A percentile compares a stretch with the other conserved stretches of the same genome.
These are phyloP conservation scores for Lipomyces chichibuensis DNA, from an alignment of 805 yeast genomes.

Conservation along the genomic window DNA sequence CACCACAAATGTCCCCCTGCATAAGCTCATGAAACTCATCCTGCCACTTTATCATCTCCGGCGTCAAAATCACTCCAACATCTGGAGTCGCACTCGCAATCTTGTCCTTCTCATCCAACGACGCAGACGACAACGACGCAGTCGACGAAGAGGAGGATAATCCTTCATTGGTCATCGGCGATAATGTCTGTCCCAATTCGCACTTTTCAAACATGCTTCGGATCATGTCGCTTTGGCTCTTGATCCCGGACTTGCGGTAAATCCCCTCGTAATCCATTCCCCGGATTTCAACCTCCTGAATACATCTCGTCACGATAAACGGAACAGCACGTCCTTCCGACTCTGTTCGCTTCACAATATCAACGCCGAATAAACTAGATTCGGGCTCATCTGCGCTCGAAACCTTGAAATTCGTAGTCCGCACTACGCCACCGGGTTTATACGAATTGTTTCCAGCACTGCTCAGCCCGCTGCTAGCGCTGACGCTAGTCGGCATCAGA, in stretches of 20 bases:
- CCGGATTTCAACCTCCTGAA: constrained; percentile 73
- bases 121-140: constrained; percentile 2
- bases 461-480: constrained; percentile 37
- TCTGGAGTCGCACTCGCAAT: background rate
- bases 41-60: constrained; percentile 16
- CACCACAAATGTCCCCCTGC: constrained; percentile 77
- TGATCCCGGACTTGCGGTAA: constrained; percentile 86
- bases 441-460: constrained; percentile 13
- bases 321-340: constrained; percentile 71
- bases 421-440: constrained; percentile 13
- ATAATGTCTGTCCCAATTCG: constrained; percentile 3
- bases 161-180: constrained; percentile 2
- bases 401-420: constrained; percentile 16
- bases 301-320: constrained; percentile 67
- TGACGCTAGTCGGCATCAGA: constrained; percentile 30
- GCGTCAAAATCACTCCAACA: constrained; percentile 3
- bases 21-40: constrained; percentile 45
- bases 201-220: constrained; percentile 46
- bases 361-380: constrained; percentile 45
- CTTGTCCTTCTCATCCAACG: constrained; percentile 6
- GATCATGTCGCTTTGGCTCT: constrained; percentile 61
- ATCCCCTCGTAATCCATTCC: constrained; percentile 84
- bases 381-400: constrained; percentile 3
- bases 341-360: constrained; percentile 64
- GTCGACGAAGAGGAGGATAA: constrained; percentile 3